Conservation (phyloP, 1,284 basidiomycete genomes). For the Puccinia horiana region DNA sequence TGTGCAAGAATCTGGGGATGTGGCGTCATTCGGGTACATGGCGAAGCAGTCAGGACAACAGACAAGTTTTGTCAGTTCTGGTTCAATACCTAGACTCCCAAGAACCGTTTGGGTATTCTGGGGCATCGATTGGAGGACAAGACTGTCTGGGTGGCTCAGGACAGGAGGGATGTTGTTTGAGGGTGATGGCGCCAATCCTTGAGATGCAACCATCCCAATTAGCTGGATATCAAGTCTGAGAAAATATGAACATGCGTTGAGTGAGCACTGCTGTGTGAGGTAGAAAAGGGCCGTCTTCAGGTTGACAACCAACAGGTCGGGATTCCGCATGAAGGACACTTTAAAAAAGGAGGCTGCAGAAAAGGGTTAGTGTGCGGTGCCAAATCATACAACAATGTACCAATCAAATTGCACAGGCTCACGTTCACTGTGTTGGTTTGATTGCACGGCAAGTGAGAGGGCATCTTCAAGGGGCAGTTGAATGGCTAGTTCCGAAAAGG, state of each 20-base stretch:
- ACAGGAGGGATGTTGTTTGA: neutral
- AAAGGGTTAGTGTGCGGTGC: too few species aligned
- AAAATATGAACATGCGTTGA: neutral
- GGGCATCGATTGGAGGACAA: neutral
- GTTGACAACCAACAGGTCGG: neutral
- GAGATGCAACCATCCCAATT: neutral
- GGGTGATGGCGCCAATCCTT: neutral
- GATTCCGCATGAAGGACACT: too few species aligned
- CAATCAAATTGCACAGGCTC: too few species aligned
- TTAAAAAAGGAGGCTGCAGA: too few species aligned
- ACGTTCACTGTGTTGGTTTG: too few species aligned
- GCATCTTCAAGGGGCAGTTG: too few species aligned
- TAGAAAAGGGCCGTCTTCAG: neutral
- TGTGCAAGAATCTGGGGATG: neutral
- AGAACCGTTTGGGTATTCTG: neutral
- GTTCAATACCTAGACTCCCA: neutral
- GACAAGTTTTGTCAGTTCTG: neutral
- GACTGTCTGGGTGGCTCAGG: neutral
- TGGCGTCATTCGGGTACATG: conserved; percentile 3
- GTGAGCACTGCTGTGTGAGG: neutral
- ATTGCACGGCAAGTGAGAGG: too few species aligned
- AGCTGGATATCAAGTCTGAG: neutral
- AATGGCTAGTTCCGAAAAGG: too few species aligned
- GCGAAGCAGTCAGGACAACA: conserved; percentile 32
- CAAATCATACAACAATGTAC: too few species aligned